A percentile compares a stretch with the other conserved stretches of the same genome.
These are phyloP conservation scores for Pseudomonodictys pantanalensis DNA, from an alignment of 495 filamentous ascomycete genomes.

Conservation along the genomic window DNA sequence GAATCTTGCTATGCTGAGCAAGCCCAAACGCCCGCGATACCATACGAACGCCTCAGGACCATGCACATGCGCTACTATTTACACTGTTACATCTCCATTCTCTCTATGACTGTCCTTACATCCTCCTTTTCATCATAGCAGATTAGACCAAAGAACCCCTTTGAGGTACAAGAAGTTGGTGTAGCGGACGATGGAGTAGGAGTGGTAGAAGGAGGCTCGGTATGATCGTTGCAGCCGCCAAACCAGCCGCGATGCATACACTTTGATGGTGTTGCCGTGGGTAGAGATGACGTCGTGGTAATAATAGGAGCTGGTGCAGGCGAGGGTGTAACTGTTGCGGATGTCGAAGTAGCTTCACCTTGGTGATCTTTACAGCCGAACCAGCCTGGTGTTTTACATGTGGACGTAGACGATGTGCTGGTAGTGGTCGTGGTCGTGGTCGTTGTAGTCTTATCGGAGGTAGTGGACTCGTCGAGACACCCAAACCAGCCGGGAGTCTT, in stretches of 20 bases:
- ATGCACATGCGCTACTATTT: neutral
- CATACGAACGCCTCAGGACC: neutral
- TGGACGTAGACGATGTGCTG: conserved; percentile 49
- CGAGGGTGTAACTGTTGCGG: conserved; percentile 9
- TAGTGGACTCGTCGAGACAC: conserved; percentile 60
- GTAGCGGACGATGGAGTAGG: conserved; percentile 42
- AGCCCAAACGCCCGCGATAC: neutral
- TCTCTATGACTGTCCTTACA: conserved; percentile 2
- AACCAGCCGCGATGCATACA: conserved; percentile 72
- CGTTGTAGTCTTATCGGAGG: conserved; percentile 32
- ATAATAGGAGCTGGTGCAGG: conserved; percentile 15
- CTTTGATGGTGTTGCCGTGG: conserved; percentile 36
- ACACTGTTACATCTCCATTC: conserved; percentile 16
- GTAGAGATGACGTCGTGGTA: conserved; percentile 5
- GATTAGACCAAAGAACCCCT: conserved; percentile 35
- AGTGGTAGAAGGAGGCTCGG: conserved; percentile 47
- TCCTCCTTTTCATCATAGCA: conserved; percentile 19
- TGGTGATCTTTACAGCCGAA: conserved; percentile 48
- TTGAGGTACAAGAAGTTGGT: conserved; percentile 29
- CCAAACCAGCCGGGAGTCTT: conserved; percentile 85
- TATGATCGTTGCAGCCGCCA: conserved; percentile 59
- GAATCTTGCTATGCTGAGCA: neutral
- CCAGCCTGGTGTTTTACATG: conserved; percentile 33
- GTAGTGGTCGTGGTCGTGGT: conserved; percentile 48
- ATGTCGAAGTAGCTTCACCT: conserved; percentile 37